Base-by-base conservation (phyloP, 192 early-diverging fungal species). In the Oehlia diaphana region DNA sequence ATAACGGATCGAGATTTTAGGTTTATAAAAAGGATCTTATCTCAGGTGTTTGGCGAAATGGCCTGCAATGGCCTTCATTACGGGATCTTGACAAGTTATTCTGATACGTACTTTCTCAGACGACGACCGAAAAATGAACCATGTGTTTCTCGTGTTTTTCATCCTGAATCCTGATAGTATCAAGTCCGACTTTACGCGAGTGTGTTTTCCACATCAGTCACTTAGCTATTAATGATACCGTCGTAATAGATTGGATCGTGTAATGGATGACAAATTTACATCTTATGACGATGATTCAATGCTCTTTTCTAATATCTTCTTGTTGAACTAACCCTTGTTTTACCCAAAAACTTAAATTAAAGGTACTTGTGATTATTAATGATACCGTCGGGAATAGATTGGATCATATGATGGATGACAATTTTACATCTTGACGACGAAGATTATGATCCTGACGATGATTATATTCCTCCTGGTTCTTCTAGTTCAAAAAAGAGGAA, bases 151-250 rank as follows among this genome's bases (percentile, higher is more conserved):
- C 19, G 47, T 72, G 47, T 72, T 49, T 5, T 72, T 72, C n/a
- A 49, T 33, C 71, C 42, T 47, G 16, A 42, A n/a, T n/a, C n/a
- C n/a, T n/a, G n/a, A n/a, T 72, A 16, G 21, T 49, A 26, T 23
- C 42, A 47, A 72, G n/a, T 72, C 71, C 47, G 28, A n/a, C 71
- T 49, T 72, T 72, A 72, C 47, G 71, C 71, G 71, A 72, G 31
- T 67, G n/a, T n/a, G 42, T 23, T 72, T 72, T n/a, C 21, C 16
- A n/a, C n/a, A 72, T 72, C 49, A 23, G 71, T 39, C 3, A 53
- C 37, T 37, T n/a, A n/a, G n/a, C n/a, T n/a, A n/a, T n/a, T n/a
- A n/a, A n/a, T n/a, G n/a, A n/a, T n/a, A n/a, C n/a, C n/a, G n/a
- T n/a, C n/a, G n/a, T n/a, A n/a, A n/a, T n/a, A n/a, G n/a, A n/a